These are phyloP conservation scores for Fusarium armeniacum DNA, from an alignment of 2,329 filamentous ascomycete species.

Conservation along the genomic window DNA sequence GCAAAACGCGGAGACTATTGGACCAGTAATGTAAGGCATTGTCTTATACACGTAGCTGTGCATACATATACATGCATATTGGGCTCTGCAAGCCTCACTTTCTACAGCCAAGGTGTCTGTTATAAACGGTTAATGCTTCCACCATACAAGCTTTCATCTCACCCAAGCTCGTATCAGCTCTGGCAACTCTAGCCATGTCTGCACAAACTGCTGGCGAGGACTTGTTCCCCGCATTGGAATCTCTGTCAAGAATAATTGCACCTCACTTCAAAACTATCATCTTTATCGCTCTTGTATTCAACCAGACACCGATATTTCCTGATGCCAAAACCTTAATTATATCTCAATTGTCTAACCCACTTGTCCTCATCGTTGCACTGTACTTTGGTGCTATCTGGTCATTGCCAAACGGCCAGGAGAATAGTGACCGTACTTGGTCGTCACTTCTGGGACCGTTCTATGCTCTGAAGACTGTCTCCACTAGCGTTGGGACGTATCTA, in stretches of 20 bases:
- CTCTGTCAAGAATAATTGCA: constrained; percentile 22
- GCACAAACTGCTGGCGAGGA: constrained; percentile 29
- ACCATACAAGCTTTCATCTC: too few species aligned
- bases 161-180: background rate
- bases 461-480: constrained; percentile 20
- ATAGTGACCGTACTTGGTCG: background rate
- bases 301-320: constrained; percentile 24
- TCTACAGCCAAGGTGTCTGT: accelerated
- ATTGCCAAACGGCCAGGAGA: constrained; percentile 1
- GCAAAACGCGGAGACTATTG: constrained; percentile 6
- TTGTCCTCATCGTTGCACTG: constrained; percentile 14
- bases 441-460: constrained; percentile 15
- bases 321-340: constrained; percentile 2
- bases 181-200: constrained; percentile 15
- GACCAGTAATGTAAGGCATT: constrained; percentile 5
- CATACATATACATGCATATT: constrained; percentile 20
- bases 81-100: constrained; percentile 18
- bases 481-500: constrained; percentile 22
- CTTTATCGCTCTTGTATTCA: constrained; percentile 24
- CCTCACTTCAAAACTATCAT: constrained; percentile 33
- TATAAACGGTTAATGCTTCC: constrained; percentile 2
- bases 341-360: constrained; percentile 19
- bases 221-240: constrained; percentile 33
- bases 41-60: constrained; percentile 24
- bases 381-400: constrained; percentile 28